A percentile compares a stretch with the other conserved stretches of the same genome.
phyloP scores from a whole-genome alignment of 75 land plant species.

The Pseudotsuga menziesii region DNA sequence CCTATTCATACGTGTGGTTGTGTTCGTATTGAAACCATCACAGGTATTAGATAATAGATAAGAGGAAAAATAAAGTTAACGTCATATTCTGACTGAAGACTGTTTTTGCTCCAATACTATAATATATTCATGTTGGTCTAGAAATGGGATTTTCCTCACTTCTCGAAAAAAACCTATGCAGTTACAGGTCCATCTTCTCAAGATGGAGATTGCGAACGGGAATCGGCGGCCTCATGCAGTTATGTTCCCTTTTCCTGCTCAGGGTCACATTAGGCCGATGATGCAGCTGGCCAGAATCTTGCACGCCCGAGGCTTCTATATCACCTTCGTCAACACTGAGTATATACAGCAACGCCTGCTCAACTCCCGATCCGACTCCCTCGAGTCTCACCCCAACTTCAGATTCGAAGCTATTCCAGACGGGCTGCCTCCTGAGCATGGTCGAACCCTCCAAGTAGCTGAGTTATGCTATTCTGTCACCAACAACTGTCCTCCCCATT shows the following conservation, averaged over 20 bases:
- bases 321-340: no score
- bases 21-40: no score
- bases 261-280: not conserved
- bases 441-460: not conserved
- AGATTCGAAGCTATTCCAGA: slow-evolving; percentile 37
- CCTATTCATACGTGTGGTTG: no score
- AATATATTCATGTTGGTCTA: no score
- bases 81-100: no score
- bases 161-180: no score
- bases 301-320: not conserved
- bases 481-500: not conserved
- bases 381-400: slow-evolving; percentile 21
- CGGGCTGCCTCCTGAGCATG: slow-evolving; percentile 18
- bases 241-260: slow-evolving; percentile 29
- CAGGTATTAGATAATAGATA: no score
- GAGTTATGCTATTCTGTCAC: not conserved
- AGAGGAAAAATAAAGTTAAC: no score
- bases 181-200: no score
- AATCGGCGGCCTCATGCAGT: slow-evolving; percentile 11
- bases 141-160: no score
- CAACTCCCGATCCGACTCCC: not conserved
- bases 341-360: not conserved
- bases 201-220: not conserved
- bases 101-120: no score
- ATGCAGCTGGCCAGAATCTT: slow-evolving; percentile 3